Evolutionary conservation across 768 basidiomycete genomes (phyloP).

Genomic region (Leucocoprinus leucothites): DNA sequence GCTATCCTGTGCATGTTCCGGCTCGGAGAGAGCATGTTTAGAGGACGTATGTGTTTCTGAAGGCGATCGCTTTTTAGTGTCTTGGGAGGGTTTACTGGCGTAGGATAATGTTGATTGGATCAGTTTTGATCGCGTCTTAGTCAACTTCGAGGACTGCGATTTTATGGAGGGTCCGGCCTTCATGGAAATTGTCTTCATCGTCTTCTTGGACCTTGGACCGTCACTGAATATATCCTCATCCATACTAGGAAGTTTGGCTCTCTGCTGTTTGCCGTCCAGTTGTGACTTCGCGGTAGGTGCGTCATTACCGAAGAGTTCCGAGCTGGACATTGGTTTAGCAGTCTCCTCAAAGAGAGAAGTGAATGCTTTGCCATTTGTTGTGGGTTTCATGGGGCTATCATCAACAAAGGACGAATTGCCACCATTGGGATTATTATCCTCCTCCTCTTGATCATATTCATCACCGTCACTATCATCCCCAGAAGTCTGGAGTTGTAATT

Average conservation of each 20-base stretch:
- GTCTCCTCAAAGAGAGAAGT: conserved; percentile 62
- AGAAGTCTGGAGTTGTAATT: conserved; percentile 21
- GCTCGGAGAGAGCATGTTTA: conserved; percentile 42
- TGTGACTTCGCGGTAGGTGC: background rate
- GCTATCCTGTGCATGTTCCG: conserved; percentile 22
- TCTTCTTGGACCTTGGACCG: background rate
- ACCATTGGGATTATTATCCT: conserved; percentile 26
- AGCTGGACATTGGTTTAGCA: conserved; percentile 3
- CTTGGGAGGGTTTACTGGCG: conserved; percentile 1
- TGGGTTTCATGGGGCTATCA: conserved; percentile 69
- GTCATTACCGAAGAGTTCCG: conserved; percentile 14
- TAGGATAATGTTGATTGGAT: conserved; percentile 7
- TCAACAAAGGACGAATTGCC: conserved; percentile 52
- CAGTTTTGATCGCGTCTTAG: conserved; percentile 9
- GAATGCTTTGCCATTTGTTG: conserved; percentile 57
- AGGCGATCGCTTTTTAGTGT: background rate
- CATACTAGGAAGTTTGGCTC: background rate
- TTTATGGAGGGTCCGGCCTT: background rate
- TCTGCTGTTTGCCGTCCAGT: background rate
- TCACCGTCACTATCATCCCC: conserved; percentile 17
- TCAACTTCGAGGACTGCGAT: background rate
- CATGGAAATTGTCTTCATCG: background rate
- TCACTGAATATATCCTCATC: conserved; percentile 6
- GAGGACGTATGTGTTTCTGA: conserved; percentile 22
- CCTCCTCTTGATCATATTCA: conserved; percentile 32